Conservation (phyloP, 495 filamentous ascomycete species). For the Symbiotaphrina buchneri region DNA sequence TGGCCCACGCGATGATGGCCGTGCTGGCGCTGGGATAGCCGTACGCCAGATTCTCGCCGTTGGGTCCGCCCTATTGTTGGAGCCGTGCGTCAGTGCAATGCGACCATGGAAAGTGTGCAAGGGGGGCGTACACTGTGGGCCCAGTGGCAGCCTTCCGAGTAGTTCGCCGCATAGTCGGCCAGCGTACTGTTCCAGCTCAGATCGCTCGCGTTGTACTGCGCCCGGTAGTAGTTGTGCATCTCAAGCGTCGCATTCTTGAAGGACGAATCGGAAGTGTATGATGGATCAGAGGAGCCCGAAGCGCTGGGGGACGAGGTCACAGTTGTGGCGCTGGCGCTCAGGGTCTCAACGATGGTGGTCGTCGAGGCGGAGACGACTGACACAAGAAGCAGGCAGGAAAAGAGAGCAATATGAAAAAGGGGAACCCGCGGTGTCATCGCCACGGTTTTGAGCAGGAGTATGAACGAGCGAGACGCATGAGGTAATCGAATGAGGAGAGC, state of each 20-base stretch:
- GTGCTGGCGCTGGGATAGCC: conserved; percentile 36
- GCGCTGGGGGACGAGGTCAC: neutral
- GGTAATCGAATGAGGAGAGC: too few relatives aligned
- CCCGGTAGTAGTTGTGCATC: conserved; percentile 44
- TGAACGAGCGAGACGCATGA: too few relatives aligned
- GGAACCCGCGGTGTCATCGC: too few relatives aligned
- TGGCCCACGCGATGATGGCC: conserved; percentile 43
- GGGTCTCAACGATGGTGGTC: too few relatives aligned
- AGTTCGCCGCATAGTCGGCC: conserved; percentile 27
- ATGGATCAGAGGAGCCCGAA: conserved; percentile 6
- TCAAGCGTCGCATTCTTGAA: conserved; percentile 39
- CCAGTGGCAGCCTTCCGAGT: conserved; percentile 31
- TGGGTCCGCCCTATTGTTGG: conserved; percentile 36
- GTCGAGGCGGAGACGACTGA: too few relatives aligned
- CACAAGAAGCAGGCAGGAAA: too few relatives aligned
- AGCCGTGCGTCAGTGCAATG: conserved; percentile 1
- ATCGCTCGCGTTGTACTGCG: conserved; percentile 32
- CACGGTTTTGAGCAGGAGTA: too few relatives aligned
- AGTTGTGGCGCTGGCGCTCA: neutral
- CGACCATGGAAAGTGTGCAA: conserved; percentile 1
- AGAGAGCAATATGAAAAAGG: too few relatives aligned
- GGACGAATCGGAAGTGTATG: conserved; percentile 21
- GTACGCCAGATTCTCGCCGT: conserved; percentile 60
- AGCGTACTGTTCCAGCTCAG: conserved; percentile 46
- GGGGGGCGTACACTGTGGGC: conserved; percentile 29